Base-by-base conservation (phyloP, 805 yeast species). In the Yamadazyma philogaea region DNA sequence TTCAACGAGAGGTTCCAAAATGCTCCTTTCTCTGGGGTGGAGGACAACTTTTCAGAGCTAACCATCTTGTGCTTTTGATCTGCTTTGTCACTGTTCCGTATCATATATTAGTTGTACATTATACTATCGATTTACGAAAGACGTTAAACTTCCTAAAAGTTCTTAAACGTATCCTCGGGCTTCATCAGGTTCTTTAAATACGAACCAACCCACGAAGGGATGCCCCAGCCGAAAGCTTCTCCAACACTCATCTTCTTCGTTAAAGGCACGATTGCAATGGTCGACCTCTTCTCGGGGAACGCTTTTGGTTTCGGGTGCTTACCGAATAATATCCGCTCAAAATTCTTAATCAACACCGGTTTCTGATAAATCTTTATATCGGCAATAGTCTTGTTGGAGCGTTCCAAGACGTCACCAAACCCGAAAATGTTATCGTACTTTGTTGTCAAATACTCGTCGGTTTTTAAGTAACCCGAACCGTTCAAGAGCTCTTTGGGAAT, bases 231-330 rank as follows among this genome's bases (percentile, higher is more conserved):
- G 44, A 50, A 63, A 0, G 53, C 18, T 12, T 53, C 30, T 12
- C 69, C 71, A 28, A 66, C 65, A 27, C 72, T 73, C n/a, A 65
- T 66, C 2, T 53, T 46, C 32, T 52, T 59, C 5, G 69, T 61
- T 24, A 68, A 54, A 7, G 73, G 72, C 7, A 66, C 54, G 4
- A 63, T 12, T 6, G 50, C 42, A 7, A 58, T 55, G 5, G 49
- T 40, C 2, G 45, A 19, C 1, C 37, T 14, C 4, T 32, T 44
- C n/a, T 21, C 32, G 7, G 21, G 22, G 11, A n/a, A 22, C 12
- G n/a, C 27, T 12, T 22, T 18, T 8, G 15, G 17, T 2, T 16
- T 15, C 22, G 20, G 16, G 12, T 30, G 7, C n/a, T 24, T 16
- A 10, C 15, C 18, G 17, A 33, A 21, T 7, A 55, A 34, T n/a